A percentile compares a stretch with the other conserved stretches of the same genome.
phyloP scores from a whole-genome alignment of 2,329 filamentous ascomycete species.

The Stemphylium vesicarium region DNA sequence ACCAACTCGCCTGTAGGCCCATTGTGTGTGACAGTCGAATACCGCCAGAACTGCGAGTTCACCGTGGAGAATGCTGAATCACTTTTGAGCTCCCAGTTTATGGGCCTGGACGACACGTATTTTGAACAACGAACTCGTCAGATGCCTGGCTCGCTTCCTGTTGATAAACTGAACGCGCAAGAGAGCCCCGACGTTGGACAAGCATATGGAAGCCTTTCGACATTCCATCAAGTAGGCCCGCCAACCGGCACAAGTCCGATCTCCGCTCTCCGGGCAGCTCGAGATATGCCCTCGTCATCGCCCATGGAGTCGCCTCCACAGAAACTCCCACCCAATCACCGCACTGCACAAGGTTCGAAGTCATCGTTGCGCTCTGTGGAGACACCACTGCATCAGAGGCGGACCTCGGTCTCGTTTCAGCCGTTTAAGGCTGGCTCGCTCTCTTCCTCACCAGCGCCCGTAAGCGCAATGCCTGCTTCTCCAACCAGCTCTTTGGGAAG shows the following conservation, averaged over 20 bases:
- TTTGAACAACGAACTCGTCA: slow-evolving; percentile 74
- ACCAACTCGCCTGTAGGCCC: slow-evolving; percentile 87
- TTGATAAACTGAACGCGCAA: slow-evolving; percentile 58
- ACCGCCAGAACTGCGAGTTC: slow-evolving; percentile 89
- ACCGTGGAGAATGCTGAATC: slow-evolving; percentile 90
- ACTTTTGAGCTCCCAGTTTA: slow-evolving; percentile 88
- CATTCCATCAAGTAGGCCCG: slow-evolving; percentile 80
- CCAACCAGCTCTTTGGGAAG: slow-evolving; percentile 58
- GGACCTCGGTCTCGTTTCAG: slow-evolving; percentile 87
- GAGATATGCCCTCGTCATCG: slow-evolving; percentile 59
- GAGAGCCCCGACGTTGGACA: slow-evolving; percentile 70
- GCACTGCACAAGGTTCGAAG: slow-evolving; percentile 56
- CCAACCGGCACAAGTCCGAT: slow-evolving; percentile 83
- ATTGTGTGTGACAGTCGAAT: slow-evolving; percentile 80
- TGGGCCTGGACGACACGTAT: slow-evolving; percentile 86
- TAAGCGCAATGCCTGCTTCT: slow-evolving; percentile 59
- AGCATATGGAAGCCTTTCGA: slow-evolving; percentile 88
- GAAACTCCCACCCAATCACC: slow-evolving; percentile 55
- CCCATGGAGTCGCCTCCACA: slow-evolving; percentile 59
- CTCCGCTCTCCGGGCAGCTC: slow-evolving; percentile 77
- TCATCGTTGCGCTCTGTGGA: slow-evolving; percentile 60
- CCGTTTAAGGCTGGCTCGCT: slow-evolving; percentile 96
- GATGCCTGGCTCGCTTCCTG: slow-evolving; percentile 78
- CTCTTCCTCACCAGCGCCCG: slow-evolving; percentile 79
- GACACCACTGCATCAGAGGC: slow-evolving; percentile 61